Evolutionary conservation across 306 rosid species (phyloP).

Genomic region (Dalbergia cochinchinensis): DNA sequence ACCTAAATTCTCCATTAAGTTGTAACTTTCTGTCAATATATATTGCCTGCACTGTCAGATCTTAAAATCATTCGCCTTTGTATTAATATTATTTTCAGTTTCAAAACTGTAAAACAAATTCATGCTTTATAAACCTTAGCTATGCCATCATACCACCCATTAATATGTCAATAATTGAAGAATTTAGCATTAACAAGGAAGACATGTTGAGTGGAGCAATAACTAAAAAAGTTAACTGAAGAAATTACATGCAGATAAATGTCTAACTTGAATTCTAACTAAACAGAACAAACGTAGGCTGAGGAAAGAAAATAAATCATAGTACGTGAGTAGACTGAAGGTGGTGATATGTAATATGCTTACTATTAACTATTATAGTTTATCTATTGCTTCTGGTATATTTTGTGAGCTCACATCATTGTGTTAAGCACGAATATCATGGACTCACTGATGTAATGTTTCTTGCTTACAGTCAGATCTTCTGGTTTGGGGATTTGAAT

Average conservation of each 20-base stretch:
- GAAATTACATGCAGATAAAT: neutral
- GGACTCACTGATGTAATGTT: constrained; percentile 41
- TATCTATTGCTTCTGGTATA: neutral
- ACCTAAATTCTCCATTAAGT: neutral
- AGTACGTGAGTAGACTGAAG: too few species aligned
- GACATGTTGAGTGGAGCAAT: neutral
- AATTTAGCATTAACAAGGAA: neutral
- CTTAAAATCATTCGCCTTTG: neutral
- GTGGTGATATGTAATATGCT: too few species aligned
- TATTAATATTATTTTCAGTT: neutral
- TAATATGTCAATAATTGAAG: neutral
- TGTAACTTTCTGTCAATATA: neutral
- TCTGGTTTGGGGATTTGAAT: constrained; percentile 98
- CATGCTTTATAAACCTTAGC: neutral
- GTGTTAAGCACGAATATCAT: constrained; percentile 15
- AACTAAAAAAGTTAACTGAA: neutral
- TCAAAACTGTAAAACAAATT: neutral
- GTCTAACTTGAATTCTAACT: constrained; percentile 3
- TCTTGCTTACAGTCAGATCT: constrained; percentile 73
- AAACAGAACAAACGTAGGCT: neutral
- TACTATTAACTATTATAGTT: neutral
- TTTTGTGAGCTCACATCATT: neutral
- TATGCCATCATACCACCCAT: constrained; percentile 3
- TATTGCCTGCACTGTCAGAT: neutral
- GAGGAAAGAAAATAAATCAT: neutral